Conservation (phyloP, 441 rosid species). For the Daphne laureola region DNA sequence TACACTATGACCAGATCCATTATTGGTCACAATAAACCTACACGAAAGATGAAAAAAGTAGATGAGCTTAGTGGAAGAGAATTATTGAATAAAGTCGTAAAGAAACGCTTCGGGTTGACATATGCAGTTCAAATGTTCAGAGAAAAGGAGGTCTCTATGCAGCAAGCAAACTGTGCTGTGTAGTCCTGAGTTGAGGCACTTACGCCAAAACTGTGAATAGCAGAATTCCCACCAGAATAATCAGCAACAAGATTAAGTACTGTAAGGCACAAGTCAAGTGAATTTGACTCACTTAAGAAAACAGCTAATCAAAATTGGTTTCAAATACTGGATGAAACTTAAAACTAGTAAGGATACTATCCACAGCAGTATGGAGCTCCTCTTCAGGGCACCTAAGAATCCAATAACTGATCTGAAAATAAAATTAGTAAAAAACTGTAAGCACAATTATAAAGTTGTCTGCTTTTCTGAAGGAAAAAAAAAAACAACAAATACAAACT, state of each 20-base stretch:
- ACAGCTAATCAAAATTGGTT: constrained; percentile 2
- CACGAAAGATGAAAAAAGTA: constrained; percentile 14
- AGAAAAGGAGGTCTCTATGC: no score
- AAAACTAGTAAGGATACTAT: constrained; percentile 62
- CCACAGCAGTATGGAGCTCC: constrained; percentile 71
- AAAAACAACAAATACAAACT: constrained; percentile 19
- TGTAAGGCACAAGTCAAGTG: constrained; percentile 44
- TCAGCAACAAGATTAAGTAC: constrained; percentile 65
- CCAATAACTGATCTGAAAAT: constrained; percentile 71
- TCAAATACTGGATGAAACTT: constrained; percentile 4
- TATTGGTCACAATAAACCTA: constrained; percentile 83
- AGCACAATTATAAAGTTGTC: background rate
- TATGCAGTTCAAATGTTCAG: background rate
- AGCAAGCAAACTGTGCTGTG: no score
- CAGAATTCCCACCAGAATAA: constrained; percentile 68
- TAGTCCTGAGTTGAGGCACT: constrained; percentile 21
- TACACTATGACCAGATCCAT: constrained; percentile 70
- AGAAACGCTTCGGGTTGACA: background rate
- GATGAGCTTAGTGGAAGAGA: background rate
- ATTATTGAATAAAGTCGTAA: no score
- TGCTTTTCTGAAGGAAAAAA: background rate
- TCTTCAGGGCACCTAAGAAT: constrained; percentile 83
- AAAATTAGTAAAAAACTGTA: no score
- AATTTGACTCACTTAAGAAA: constrained; percentile 10
- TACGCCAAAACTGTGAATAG: constrained; percentile 92